These are phyloP conservation scores for Tuber umbilicatum DNA, from an alignment of 495 filamentous ascomycete genomes.

Conservation along the genomic window DNA sequence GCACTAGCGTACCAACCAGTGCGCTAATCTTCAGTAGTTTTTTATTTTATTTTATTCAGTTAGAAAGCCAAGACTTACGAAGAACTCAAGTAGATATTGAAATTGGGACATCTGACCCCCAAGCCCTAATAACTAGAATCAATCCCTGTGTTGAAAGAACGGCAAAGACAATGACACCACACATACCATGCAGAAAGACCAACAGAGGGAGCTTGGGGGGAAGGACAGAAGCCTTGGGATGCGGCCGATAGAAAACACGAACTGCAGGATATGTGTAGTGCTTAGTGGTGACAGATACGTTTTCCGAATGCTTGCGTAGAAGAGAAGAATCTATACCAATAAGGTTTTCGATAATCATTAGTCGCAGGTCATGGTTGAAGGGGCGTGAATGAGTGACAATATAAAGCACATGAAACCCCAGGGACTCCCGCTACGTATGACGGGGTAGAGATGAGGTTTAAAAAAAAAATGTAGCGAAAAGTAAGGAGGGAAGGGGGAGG, in stretches of 20 bases:
- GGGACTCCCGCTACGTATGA: conserved; percentile 14
- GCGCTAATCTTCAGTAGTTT: background rate
- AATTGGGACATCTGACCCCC: conserved; percentile 88
- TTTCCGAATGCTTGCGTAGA: conserved; percentile 66
- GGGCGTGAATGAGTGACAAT: background rate
- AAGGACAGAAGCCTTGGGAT: conserved; percentile 71
- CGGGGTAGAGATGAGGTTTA: background rate
- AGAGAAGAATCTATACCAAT: conserved; percentile 62
- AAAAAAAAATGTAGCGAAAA: conserved; percentile 7
- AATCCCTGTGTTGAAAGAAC: background rate
- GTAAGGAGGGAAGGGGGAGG: conserved; percentile 9
- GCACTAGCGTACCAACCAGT: background rate
- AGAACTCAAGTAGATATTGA: conserved; percentile 67
- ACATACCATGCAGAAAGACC: conserved; percentile 75
- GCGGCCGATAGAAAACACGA: conserved; percentile 74
- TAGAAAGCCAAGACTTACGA: conserved; percentile 43
- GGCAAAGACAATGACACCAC: background rate
- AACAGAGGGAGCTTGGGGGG: conserved; percentile 72
- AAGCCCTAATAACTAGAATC: conserved; percentile 45
- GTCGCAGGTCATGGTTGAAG: conserved; percentile 4
- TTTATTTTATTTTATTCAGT: background rate
- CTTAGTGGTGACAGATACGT: conserved; percentile 63
- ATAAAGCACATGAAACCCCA: conserved; percentile 14
- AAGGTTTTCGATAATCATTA: conserved; percentile 28
- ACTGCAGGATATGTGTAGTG: conserved; percentile 66